These are phyloP conservation scores for Tricholoma matsutake DNA, from an alignment of 768 basidiomycete species.

Conservation along the genomic window DNA sequence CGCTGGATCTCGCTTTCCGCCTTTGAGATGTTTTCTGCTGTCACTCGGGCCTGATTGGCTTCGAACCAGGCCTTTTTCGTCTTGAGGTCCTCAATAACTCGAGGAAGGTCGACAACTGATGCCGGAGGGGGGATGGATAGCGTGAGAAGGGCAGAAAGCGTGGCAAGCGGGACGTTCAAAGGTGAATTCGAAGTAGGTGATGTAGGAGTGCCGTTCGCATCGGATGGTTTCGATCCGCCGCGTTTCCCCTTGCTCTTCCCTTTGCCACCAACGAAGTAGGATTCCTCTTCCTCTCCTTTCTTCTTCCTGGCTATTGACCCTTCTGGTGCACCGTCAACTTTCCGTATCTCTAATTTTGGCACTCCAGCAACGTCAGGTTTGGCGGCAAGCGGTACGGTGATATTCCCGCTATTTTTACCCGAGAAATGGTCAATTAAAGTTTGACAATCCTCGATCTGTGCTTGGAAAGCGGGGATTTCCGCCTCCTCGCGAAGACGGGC, in stretches of 20 bases:
- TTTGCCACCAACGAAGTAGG: conserved; percentile 76
- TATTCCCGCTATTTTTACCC: conserved; percentile 53
- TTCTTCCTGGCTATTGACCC: conserved; percentile 83
- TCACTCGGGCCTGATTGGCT: conserved; percentile 83
- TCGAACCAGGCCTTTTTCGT: conserved; percentile 95
- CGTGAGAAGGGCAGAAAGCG: conserved; percentile 80
- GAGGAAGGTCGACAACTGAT: conserved; percentile 70
- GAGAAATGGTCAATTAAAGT: conserved; percentile 85
- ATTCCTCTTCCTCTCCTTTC: conserved; percentile 83
- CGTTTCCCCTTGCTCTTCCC: conserved; percentile 65
- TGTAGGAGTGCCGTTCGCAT: conserved; percentile 29
- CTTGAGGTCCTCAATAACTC: conserved; percentile 85
- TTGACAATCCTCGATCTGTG: conserved; percentile 94
- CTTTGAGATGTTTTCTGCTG: conserved; percentile 76
- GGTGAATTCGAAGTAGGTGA: conserved; percentile 23
- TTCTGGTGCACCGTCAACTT: conserved; percentile 72
- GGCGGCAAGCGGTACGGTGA: conserved; percentile 34
- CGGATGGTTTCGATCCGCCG: conserved; percentile 38
- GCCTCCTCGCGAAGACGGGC: conserved; percentile 89
- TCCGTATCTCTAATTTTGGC: conserved; percentile 78
- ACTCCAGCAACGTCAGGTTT: conserved; percentile 57
- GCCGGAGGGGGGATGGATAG: conserved; percentile 90
- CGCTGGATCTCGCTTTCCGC: conserved; percentile 74
- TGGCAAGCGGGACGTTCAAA: conserved; percentile 81
- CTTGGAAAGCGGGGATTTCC: conserved; percentile 82